phyloP scores from a whole-genome alignment of 805 yeast genomes.

The Candida golubevii region DNA sequence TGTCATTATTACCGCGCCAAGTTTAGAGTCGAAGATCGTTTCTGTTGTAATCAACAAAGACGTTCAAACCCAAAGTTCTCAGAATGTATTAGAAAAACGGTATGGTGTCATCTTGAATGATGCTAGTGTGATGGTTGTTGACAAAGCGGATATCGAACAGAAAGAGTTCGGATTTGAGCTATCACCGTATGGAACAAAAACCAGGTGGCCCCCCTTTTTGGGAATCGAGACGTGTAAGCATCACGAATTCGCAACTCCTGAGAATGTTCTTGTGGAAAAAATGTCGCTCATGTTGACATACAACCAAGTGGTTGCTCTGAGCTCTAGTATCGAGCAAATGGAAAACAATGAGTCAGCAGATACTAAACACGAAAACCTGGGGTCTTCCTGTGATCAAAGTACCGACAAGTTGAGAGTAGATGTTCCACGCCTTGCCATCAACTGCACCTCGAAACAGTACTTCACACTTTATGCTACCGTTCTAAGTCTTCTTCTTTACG shows the following conservation, averaged over 20 bases:
- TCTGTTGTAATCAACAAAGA: conserved; percentile 48
- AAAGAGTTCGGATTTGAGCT: conserved; percentile 42
- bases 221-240: conserved; percentile 67
- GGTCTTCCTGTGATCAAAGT: background rate
- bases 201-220: conserved; percentile 88
- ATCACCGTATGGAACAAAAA: conserved; percentile 56
- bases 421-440: conserved; percentile 62
- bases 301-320: conserved; percentile 39
- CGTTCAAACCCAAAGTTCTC: conserved; percentile 30
- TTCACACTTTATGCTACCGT: conserved; percentile 58
- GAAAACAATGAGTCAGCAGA: conserved; percentile 3
- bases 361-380: background rate
- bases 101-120: conserved; percentile 63
- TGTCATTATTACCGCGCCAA: conserved; percentile 69
- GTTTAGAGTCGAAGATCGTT: conserved; percentile 63
- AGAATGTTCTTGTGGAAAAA: conserved; percentile 56
- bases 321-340: conserved; percentile 13
- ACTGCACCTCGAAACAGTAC: conserved; percentile 73
- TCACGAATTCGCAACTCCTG: conserved; percentile 35
- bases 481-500: conserved; percentile 61
- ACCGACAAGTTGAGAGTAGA: conserved; percentile 51
- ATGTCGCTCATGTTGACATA: conserved; percentile 59
- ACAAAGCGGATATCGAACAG: conserved; percentile 38
- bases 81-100: conserved; percentile 52
- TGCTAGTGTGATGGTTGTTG: conserved; percentile 69